Evolutionary conservation across 306 rosid species (phyloP), one percentile per base, ranked within the genome.

Genomic region (Crataegus laevigata): DNA sequence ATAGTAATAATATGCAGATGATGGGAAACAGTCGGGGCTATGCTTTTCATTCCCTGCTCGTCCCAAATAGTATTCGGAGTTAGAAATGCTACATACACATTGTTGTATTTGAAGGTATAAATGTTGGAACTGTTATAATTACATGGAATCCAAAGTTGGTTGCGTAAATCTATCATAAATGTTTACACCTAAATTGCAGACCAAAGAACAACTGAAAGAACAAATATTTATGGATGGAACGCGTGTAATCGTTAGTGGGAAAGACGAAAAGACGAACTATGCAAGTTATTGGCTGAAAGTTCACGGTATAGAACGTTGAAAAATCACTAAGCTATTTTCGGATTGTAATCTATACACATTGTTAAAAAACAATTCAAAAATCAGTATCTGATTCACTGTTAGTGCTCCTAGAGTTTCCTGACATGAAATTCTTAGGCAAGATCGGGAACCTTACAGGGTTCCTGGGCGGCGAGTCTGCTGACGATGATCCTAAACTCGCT

Each of bases 371-470:
- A 74, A 62, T 28, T 74, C 69, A 74, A 59, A 61, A 80, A 75
- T 68, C 84, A 45, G 71, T 45, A 60, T 88, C 84, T 76, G 82
- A 80, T 40, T 81, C 85, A 63, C 74, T 83, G 69, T 78, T 65
- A 62, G 73, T 66, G 62, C 86, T 83, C 50, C 77, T 67, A 19
- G 88, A 80, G 57, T 64, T 79, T 38, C 74, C 85, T 24, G 89
- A 84, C 86, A 85, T 81, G 81, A 83, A 85, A 75, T 84, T 80
- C 52, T 75, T 82, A 9, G 81, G 86, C 83, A 84, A 72, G 78
- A 70, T 75, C 6, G 84, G 85, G 82, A 86, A 86, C 83, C 75
- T 82, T 63, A 78, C 69, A 0, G 85, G 30, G 45, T 47, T 52
- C 74, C 85, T 69, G 42, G 78, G 29, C 26, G 80, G 75, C 8